A percentile compares a stretch with the other conserved stretches of the same genome.
phyloP scores from a whole-genome alignment of 2,329 filamentous ascomycete species.

The Chaetomium sp. region DNA sequence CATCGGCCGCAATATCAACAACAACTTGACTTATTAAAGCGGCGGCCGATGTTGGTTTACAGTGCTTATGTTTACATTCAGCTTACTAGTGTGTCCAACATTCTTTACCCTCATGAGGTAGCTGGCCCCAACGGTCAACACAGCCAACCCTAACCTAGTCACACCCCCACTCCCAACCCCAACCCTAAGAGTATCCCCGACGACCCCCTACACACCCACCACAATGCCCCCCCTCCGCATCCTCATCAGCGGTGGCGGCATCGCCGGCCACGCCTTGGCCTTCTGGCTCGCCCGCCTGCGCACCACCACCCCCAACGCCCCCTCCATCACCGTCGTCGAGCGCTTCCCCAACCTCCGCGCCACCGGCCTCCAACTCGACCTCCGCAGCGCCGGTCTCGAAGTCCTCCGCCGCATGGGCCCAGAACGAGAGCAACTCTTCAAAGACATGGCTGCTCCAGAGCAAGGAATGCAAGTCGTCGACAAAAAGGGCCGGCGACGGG shows the following conservation, averaged over 20 bases:
- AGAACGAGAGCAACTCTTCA: conserved; percentile 30
- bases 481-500: conserved; percentile 31
- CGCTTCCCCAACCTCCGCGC: conserved; percentile 32
- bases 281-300: conserved; percentile 32
- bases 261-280: conserved; percentile 39
- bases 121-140: too few species aligned
- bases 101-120: too few species aligned
- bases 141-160: too few species aligned
- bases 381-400: conserved; percentile 36
- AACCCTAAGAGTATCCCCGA: neutral
- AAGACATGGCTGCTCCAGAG: conserved; percentile 38
- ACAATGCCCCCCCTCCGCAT: neutral
- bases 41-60: too few species aligned
- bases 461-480: conserved; percentile 43
- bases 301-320: conserved; percentile 13
- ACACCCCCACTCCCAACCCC: too few species aligned
- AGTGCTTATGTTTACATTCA: too few species aligned
- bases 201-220: too few species aligned
- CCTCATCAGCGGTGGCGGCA: conserved; percentile 42
- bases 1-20: too few species aligned
- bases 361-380: conserved; percentile 40
- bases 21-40: too few species aligned
- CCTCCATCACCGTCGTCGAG: conserved; percentile 38
- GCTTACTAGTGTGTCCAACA: too few species aligned
- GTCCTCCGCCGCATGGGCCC: conserved; percentile 36